Evolutionary conservation across 768 basidiomycete species (phyloP), one percentile per base, ranked within the genome.

Genomic region (Leccinum rimulosum): DNA sequence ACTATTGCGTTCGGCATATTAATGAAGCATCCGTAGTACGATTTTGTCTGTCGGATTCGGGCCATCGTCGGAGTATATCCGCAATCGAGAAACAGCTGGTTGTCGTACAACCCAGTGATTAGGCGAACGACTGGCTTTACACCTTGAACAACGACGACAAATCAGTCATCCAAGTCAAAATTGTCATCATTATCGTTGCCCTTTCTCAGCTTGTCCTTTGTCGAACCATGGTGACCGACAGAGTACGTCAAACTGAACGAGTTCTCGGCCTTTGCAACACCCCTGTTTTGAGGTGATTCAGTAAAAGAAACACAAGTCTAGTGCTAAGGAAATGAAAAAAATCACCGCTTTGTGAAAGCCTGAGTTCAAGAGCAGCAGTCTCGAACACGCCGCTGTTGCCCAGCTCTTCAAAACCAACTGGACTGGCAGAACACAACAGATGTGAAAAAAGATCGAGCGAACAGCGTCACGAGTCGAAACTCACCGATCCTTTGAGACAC

Each of bases 381-480:
- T 87, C 82, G 67, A 99, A 99, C 9, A 75, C 78, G 68, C 97
- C 95, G 15, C 73, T 79, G 60, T 94, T 92, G 0, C 94, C 93
- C 8, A 99, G 78, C 54, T 97, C 94, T 65, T 98, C 97, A 62
- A 99, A 99, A 2, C 97, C 97, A 54, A 95, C 75, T 52, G 98
- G 71, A 61, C 93, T 94, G 59, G 43, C 49, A 47, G 28, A 36
- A 47, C n/a, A 15, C 4, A 6, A 47, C 31, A 38, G 3, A 31
- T 22, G 19, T 70, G 8, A 56, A 57, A 55, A 9, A 40, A n/a
- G n/a, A 11, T 11, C 14, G 36, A 36, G 10, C 10, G n/a, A 43
- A 19, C n/a, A 10, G n/a, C 22, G 22, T 33, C 31, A 38, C 22
- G n/a, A 59, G 4, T 15, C 2, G 35, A 38, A 58, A 72, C 83